Conservation (phyloP, 371 early-diverging fungal species). For the Mycotypha africana region DNA sequence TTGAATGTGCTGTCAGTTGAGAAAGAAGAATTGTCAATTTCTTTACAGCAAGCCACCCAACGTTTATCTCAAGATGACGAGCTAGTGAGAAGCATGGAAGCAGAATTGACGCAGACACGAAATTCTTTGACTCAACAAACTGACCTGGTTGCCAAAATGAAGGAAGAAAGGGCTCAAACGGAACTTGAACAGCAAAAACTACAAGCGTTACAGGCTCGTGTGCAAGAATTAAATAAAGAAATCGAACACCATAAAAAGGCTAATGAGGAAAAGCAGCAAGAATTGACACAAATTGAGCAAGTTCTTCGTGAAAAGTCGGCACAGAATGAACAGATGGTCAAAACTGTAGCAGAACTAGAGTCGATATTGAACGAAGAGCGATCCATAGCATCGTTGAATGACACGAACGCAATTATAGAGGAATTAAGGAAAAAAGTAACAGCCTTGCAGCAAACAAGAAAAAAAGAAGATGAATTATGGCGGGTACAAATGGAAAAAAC, state of each 20-base stretch:
- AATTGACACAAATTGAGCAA: slow-evolving; percentile 4
- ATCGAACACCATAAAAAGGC: slow-evolving; percentile 6
- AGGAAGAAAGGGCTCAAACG: slow-evolving; percentile 8
- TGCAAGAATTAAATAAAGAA: slow-evolving; percentile 20
- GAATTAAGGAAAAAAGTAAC: slow-evolving; percentile 17
- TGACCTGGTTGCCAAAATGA: slow-evolving; percentile 1
- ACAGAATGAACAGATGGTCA: slow-evolving; percentile 9
- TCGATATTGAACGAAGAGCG: slow-evolving; percentile 17
- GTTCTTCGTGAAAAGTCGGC: not conserved
- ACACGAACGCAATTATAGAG: slow-evolving; percentile 22
- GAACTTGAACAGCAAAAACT: slow-evolving; percentile 11
- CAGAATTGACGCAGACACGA: slow-evolving; percentile 10
- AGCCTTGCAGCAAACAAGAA: slow-evolving; percentile 9
- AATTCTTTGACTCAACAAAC: not conserved
- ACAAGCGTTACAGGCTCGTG: slow-evolving; percentile 15
- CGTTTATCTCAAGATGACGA: slow-evolving; percentile 21
- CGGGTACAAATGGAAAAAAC: slow-evolving; percentile 6
- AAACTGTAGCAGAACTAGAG: slow-evolving; percentile 14
- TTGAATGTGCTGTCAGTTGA: slow-evolving; percentile 18
- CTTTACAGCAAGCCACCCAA: slow-evolving; percentile 11
- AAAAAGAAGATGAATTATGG: slow-evolving; percentile 9
- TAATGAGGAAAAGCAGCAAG: slow-evolving; percentile 3
- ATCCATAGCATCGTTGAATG: slow-evolving; percentile 11
- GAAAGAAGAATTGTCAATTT: slow-evolving; percentile 15
- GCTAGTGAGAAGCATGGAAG: slow-evolving; percentile 7